A percentile compares a stretch with the other conserved stretches of the same genome.
phyloP scores from a whole-genome alignment of 495 filamentous ascomycete species.

The Annulohypoxylon bovei region DNA sequence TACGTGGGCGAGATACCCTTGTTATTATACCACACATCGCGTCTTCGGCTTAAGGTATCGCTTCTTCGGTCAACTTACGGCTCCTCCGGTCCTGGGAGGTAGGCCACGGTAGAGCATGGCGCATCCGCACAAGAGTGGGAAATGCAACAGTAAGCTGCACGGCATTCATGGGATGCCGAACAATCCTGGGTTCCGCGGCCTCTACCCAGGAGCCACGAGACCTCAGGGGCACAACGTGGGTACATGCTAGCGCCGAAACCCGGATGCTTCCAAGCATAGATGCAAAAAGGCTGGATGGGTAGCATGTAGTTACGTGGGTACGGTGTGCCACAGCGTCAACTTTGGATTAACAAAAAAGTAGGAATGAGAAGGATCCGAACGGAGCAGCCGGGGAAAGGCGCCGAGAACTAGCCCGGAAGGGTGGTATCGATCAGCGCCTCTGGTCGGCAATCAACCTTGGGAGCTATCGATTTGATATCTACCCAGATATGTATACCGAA shows the following conservation, averaged over 20 bases:
- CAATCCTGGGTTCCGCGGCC: background rate
- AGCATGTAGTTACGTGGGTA: background rate
- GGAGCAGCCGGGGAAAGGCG: background rate
- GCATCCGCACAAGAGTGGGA: constrained; percentile 1
- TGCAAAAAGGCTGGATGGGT: background rate
- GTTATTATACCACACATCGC: constrained; percentile 18
- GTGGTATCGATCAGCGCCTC: background rate
- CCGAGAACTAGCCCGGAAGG: background rate
- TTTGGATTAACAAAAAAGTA: background rate
- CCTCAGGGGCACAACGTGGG: background rate
- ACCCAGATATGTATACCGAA: too few relatives aligned
- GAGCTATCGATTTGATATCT: background rate
- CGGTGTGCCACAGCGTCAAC: background rate
- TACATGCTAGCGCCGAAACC: constrained; percentile 2
- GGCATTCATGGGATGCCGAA: background rate
- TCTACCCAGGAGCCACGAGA: background rate
- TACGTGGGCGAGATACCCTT: background rate
- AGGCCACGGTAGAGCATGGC: background rate
- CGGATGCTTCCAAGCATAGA: background rate
- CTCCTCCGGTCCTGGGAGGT: background rate
- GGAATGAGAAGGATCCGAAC: background rate
- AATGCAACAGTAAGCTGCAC: constrained; percentile 9
- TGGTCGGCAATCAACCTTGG: background rate
- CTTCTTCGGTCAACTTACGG: constrained; percentile 2
- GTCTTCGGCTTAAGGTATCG: constrained; percentile 25